Base-by-base conservation (phyloP, 2,329 filamentous ascomycete species). In the Arthrobotrys sphaeroides region DNA sequence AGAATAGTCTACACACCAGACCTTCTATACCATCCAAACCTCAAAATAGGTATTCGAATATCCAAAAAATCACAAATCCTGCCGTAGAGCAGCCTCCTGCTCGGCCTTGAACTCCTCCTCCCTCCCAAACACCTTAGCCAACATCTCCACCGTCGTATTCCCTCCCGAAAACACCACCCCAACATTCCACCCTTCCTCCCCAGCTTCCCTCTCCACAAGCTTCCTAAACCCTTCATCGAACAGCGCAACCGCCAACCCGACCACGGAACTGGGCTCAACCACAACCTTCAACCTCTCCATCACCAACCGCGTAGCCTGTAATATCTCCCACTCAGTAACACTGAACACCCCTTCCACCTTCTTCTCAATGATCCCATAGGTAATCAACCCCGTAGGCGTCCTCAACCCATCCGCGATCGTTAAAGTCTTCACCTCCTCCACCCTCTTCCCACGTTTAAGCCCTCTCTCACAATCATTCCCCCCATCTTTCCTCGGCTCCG, bases 361-460 rank as follows among this genome's bases (percentile, higher is more conserved):
- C n/a, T 83, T 82, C 69, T 86, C 84, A 22, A 70, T 77, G 55
- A 70, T 67, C 20, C 45, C 53, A 42, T 66, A 70, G 5, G 60
- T 72, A 18, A 72, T 67, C 20, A 38, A 26, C 33, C 73, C 65
- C n/a, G 81, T 93, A 88, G 92, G 93, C 16, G 94, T 97, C 24
- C 94, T 86, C 81, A 98, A 83, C 0, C 94, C 94, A 82, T 98
- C 94, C 0, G 93, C 94, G 36, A 98, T 90, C 0, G 94, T 97
- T 13, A 94, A 85, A 0, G 90, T 89, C 79, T 87, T 88, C 18
- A 97, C 94, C 0, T 81, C 82, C 77, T 87, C 84, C 40, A 98
- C 86, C 7, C 78, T 73, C 10, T 74, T 70, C 0, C 90, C 90
- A 0, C 86, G 81, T 61, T 87, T 87, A 31, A 94, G 86, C 0